Conservation (phyloP, 768 basidiomycete genomes). For the Polyporus arcularius region DNA sequence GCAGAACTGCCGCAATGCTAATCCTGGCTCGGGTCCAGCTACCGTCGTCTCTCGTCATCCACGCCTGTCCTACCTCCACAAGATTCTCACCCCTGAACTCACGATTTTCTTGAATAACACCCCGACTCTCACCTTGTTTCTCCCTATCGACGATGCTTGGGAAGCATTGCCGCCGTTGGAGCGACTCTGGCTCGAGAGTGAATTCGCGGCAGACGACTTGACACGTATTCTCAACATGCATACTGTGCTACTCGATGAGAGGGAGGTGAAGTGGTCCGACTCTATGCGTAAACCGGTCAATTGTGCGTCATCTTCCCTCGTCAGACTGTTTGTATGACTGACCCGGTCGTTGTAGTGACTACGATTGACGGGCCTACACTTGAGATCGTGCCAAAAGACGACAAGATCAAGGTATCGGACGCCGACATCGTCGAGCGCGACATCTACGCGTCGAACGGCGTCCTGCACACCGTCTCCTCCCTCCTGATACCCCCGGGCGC, state of each 20-base stretch:
- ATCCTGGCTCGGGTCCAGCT: constrained; percentile 40
- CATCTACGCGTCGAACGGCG: constrained; percentile 93
- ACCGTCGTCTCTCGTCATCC: constrained; percentile 58
- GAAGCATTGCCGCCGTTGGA: constrained; percentile 74
- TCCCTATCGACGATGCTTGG: constrained; percentile 88
- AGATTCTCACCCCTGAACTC: constrained; percentile 66
- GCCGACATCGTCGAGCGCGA: constrained; percentile 73
- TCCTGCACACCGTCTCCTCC: constrained; percentile 84
- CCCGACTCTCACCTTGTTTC: constrained; percentile 81
- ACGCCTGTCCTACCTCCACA: constrained; percentile 72
- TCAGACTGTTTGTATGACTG: not conserved
- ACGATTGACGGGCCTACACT: constrained; percentile 69
- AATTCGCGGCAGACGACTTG: constrained; percentile 82
- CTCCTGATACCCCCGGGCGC: constrained; percentile 78
- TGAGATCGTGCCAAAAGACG: constrained; percentile 51
- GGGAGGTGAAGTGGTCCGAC: constrained; percentile 67
- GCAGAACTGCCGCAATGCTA: not conserved
- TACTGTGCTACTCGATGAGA: constrained; percentile 48
- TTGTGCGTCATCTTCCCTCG: constrained; percentile 43
- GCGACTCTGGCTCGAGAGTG: constrained; percentile 84
- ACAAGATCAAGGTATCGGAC: constrained; percentile 56
- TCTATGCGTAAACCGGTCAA: constrained; percentile 52
- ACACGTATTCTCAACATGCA: constrained; percentile 78
- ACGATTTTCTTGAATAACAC: constrained; percentile 60
- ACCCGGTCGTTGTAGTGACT: constrained; percentile 51